Conservation (phyloP, 1,139 yeast species). For the Debaryomyces fabryi region DNA sequence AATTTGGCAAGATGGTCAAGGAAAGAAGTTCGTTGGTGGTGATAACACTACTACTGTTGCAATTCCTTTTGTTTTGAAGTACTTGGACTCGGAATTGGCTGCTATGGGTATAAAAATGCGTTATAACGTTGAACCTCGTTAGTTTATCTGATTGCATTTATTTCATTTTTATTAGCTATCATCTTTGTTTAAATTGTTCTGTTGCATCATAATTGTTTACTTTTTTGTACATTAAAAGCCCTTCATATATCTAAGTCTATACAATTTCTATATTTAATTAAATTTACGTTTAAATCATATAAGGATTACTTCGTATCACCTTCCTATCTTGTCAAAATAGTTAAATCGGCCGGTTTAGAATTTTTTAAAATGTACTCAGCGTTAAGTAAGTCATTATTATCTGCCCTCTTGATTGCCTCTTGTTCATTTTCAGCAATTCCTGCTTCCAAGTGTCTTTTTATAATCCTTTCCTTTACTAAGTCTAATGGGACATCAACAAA, state of each 20-base stretch:
- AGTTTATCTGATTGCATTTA: slow-evolving; percentile 8
- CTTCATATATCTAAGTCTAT: slow-evolving; percentile 1
- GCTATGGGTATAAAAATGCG: slow-evolving; percentile 98
- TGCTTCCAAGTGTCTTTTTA: slow-evolving; percentile 67
- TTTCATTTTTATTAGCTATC: neutral
- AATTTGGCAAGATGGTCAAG: slow-evolving; percentile 97
- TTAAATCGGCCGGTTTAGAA: slow-evolving; percentile 30
- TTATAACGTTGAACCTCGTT: slow-evolving; percentile 74
- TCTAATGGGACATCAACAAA: slow-evolving; percentile 46
- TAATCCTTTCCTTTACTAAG: slow-evolving; percentile 59
- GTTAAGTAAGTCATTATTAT: slow-evolving; percentile 69
- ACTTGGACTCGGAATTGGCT: slow-evolving; percentile 90
- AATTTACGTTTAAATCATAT: slow-evolving; percentile 5
- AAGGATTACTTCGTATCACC: neutral
- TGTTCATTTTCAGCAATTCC: slow-evolving; percentile 62
- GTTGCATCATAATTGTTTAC: slow-evolving; percentile 4
- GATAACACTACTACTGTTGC: slow-evolving; percentile 91
- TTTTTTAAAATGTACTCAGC: slow-evolving; percentile 56
- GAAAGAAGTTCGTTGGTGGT: slow-evolving; percentile 90
- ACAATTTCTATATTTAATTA: slow-evolving; percentile 1
- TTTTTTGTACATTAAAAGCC: slow-evolving; percentile 8
- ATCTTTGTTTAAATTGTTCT: slow-evolving; percentile 2
- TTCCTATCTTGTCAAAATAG: slow-evolving; percentile 14
- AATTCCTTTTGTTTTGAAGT: slow-evolving; percentile 93
- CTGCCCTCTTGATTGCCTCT: slow-evolving; percentile 66